Conservation (phyloP, 352 stramenopile species). For the Thalassiosira pacifica region DNA sequence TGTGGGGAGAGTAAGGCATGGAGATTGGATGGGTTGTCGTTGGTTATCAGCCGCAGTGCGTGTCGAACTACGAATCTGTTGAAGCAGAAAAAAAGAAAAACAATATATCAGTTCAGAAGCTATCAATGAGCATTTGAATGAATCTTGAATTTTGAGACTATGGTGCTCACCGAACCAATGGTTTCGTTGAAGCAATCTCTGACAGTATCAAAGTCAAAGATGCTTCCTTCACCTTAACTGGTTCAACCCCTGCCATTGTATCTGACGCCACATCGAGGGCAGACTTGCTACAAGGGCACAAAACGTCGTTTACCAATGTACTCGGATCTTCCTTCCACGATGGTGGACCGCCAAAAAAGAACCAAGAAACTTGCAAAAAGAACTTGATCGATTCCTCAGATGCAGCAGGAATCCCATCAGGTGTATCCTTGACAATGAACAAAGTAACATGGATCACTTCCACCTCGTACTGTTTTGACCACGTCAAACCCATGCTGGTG, state of each 20-base stretch:
- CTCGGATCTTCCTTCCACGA: conserved; percentile 49
- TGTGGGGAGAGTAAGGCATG: conserved; percentile 65
- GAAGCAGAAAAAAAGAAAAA: conserved; percentile 32
- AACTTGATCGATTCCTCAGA: conserved; percentile 74
- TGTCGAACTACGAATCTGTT: conserved; percentile 67
- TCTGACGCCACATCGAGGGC: neutral
- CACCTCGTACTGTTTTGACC: conserved; percentile 75
- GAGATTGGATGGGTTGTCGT: conserved; percentile 45
- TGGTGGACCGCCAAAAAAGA: conserved; percentile 72
- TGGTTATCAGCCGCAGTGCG: conserved; percentile 59
- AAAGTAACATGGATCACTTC: conserved; percentile 82
- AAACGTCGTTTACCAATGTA: conserved; percentile 61
- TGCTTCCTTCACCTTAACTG: conserved; percentile 50
- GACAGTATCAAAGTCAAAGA: conserved; percentile 78
- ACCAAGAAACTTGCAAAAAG: conserved; percentile 66
- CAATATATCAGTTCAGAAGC: neutral
- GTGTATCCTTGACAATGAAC: conserved; percentile 82
- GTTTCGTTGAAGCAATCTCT: conserved; percentile 81
- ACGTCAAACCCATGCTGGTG: conserved; percentile 64
- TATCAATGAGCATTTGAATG: neutral
- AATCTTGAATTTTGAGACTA: neutral
- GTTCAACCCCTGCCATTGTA: neutral
- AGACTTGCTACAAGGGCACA: conserved; percentile 51
- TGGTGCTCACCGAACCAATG: conserved; percentile 82
- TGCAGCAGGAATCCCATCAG: conserved; percentile 70